Evolutionary conservation across 306 rosid genomes (phyloP), one percentile per base, ranked within the genome.

Genomic region (Vigna hirtella): DNA sequence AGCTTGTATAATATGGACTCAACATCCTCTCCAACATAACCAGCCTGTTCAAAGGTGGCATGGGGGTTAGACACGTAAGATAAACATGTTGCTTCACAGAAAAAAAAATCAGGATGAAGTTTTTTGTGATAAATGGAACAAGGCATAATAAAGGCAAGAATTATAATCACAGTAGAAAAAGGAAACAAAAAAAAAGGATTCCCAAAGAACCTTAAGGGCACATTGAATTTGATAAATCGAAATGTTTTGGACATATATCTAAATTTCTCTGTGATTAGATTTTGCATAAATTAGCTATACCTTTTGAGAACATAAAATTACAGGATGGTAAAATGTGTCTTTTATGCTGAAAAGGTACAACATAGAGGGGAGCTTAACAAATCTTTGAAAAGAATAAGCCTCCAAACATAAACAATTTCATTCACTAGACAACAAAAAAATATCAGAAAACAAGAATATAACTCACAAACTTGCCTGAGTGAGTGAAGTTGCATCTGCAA

Each of bases 21-120:
- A 81, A 95, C 99, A 79, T 95, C 99, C 88, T 95, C 99, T 79
- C 99, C 99, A 22, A 95, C 98, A 72, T 95, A 95, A 83, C 99
- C 99, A 62, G 99, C 98, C 99, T 95, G 95, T 87, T 85, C 13
- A 79, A 77, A 65, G 72, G 48, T 24, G 52, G 57, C 24, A 56
- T 59, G 61, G 65, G 34, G 34, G 63, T 78, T 70, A 86, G 73
- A 56, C 58, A 65, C 4, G 51, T 30, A 71, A 56, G 48, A 77
- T 22, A 74, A 45, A 65, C 68, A 70, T 22, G 42, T 47, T 45
- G 24, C 71, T 65, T 34, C 56, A 82, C 55, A 48, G 10, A 45
- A 50, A 56, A 84, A 84, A 64, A 56, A 30, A 40, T 24, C 76
- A 70, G 50, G 36, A 62, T 20, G 34, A 78, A 55, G 49, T 14